These are phyloP conservation scores for Paraphaeosphaeria sporulosa DNA, from an alignment of 2,329 filamentous ascomycete species.

Conservation along the genomic window DNA sequence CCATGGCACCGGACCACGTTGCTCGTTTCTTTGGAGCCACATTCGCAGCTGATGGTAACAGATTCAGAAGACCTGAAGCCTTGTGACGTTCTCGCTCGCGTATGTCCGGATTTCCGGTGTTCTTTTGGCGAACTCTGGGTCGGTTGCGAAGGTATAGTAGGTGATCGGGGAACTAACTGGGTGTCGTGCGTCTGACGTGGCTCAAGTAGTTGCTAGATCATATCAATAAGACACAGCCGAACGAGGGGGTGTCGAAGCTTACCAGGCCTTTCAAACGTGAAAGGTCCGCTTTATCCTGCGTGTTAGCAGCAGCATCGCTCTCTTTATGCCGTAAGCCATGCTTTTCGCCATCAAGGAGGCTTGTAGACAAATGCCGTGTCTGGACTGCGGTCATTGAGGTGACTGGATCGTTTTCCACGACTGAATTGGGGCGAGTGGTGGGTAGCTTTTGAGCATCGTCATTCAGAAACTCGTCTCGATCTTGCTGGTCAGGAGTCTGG, in stretches of 20 bases:
- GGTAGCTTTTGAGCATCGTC: neutral
- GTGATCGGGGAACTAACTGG: slow-evolving; percentile 2
- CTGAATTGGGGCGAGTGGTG: neutral
- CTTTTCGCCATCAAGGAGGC: neutral
- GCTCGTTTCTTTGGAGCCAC: slow-evolving; percentile 3
- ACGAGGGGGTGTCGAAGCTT: neutral
- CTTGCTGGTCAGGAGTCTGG: slow-evolving; percentile 20
- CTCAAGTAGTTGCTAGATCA: neutral
- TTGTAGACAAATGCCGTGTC: neutral
- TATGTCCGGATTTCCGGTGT: neutral
- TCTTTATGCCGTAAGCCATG: neutral
- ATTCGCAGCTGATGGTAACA: slow-evolving; percentile 3
- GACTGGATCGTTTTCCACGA: neutral
- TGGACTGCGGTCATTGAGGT: neutral
- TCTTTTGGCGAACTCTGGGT: neutral
- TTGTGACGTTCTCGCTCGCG: neutral
- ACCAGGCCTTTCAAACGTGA: slow-evolving; percentile 3
- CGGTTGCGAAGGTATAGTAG: neutral
- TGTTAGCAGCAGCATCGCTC: neutral
- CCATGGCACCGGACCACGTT: slow-evolving; percentile 40
- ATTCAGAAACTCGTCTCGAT: neutral
- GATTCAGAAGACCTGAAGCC: neutral
- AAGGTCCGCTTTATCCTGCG: slow-evolving; percentile 7
- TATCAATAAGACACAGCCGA: neutral
- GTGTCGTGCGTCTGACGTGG: slow-evolving; percentile 4